Conservation (phyloP, 306 rosid genomes). For the Hippophae rhamnoides region DNA sequence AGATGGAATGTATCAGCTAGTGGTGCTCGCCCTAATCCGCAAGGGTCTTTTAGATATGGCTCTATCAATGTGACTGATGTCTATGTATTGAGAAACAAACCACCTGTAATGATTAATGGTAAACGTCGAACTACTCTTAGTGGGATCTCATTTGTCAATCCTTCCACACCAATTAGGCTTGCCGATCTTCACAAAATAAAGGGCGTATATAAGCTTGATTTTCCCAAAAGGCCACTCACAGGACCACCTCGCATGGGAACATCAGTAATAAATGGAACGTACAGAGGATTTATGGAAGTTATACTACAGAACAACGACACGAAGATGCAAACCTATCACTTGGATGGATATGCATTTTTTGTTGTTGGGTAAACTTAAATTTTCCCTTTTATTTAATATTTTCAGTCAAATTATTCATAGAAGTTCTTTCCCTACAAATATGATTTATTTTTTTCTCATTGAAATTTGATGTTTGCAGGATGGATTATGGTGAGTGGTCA, state of each 20-base stretch:
- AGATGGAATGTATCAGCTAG: constrained; percentile 99
- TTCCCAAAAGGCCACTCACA: constrained; percentile 62
- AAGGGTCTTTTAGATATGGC: constrained; percentile 91
- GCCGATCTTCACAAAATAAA: constrained; percentile 68
- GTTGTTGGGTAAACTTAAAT: constrained; percentile 63
- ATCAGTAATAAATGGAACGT: constrained; percentile 81
- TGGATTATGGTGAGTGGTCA: constrained; percentile 96
- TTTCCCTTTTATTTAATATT: constrained; percentile 11
- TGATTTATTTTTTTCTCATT: not conserved
- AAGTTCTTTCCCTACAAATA: not conserved
- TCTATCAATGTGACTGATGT: constrained; percentile 88
- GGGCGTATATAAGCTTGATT: constrained; percentile 76
- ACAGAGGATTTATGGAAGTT: constrained; percentile 85
- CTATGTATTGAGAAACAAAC: constrained; percentile 67
- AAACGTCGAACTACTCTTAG: constrained; percentile 62
- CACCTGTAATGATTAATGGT: constrained; percentile 54
- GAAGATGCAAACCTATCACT: constrained; percentile 79
- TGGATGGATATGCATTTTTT: constrained; percentile 86
- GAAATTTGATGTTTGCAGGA: constrained; percentile 39
- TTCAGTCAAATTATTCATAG: constrained; percentile 1
- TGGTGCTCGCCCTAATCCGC: constrained; percentile 98
- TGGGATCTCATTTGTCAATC: constrained; percentile 69
- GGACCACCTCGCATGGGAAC: constrained; percentile 62
- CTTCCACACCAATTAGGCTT: constrained; percentile 78
- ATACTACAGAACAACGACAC: constrained; percentile 87